phyloP scores from a whole-genome alignment of 495 filamentous ascomycete species.

The Hypoxylon crocopeplum region DNA sequence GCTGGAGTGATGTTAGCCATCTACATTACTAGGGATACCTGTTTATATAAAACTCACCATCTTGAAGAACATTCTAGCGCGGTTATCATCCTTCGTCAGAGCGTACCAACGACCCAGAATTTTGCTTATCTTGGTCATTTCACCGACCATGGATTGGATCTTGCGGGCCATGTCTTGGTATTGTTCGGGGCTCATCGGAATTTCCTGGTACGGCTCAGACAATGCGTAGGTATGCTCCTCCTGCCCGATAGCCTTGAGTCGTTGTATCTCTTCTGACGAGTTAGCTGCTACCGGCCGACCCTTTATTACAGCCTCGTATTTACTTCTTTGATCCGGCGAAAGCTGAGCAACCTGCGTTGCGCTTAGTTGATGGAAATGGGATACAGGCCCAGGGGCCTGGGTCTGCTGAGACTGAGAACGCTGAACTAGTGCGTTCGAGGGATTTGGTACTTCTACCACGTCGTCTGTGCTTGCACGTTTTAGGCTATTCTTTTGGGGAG shows the following conservation, averaged over 20 bases:
- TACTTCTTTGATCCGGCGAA: constrained; percentile 57
- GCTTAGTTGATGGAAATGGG: constrained; percentile 41
- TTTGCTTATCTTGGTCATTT: constrained; percentile 47
- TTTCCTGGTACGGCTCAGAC: constrained; percentile 41
- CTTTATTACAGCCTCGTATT: constrained; percentile 47
- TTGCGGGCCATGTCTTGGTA: constrained; percentile 43
- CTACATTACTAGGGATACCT: constrained; percentile 22
- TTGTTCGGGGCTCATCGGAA: constrained; percentile 49
- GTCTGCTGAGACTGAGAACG: constrained; percentile 35
- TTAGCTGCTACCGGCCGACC: constrained; percentile 31
- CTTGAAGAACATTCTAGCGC: constrained; percentile 54
- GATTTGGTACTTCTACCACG: constrained; percentile 60
- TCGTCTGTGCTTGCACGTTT: constrained; percentile 73
- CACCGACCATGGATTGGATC: constrained; percentile 37
- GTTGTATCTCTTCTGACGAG: constrained; percentile 34
- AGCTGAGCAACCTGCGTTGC: constrained; percentile 61
- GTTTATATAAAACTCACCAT: constrained; percentile 45
- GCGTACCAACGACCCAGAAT: constrained; percentile 50
- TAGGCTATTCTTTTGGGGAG: constrained; percentile 39
- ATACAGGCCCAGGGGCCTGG: constrained; percentile 17
- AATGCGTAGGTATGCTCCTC: constrained; percentile 38
- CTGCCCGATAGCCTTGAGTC: constrained; percentile 41
- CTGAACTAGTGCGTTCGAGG: constrained; percentile 45
- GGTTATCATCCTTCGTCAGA: constrained; percentile 49
- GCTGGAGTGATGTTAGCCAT: constrained; percentile 46